Percentiles rank a stretch among this genome's conserved stretches.
phyloP scores from a whole-genome alignment of 1,284 basidiomycete genomes.

The Afroboletus lepidellus region DNA sequence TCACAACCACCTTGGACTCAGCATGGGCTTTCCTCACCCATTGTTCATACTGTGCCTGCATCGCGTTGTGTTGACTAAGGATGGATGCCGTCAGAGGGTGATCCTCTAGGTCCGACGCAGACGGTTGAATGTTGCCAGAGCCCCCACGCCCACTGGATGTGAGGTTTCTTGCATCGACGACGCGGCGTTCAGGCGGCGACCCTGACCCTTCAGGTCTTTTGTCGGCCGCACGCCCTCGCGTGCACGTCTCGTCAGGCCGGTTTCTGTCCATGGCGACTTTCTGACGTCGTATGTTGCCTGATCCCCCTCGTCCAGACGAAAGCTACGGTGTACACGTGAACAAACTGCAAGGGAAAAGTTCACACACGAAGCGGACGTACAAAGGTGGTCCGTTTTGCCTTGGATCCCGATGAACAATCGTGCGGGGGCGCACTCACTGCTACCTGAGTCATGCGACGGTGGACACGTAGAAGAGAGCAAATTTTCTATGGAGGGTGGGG shows the following conservation, averaged over 20 bases:
- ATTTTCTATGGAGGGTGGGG: background rate
- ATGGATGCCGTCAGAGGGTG: constrained; percentile 37
- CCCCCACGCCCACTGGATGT: constrained; percentile 74
- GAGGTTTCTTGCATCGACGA: constrained; percentile 31
- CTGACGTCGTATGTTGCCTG: constrained; percentile 59
- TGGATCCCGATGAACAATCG: constrained; percentile 23
- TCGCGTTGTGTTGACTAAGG: constrained; percentile 24
- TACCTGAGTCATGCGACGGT: constrained; percentile 13
- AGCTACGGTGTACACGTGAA: constrained; percentile 32
- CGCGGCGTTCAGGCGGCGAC: background rate
- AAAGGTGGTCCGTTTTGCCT: constrained; percentile 36
- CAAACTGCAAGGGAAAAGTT: background rate
- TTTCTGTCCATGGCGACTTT: constrained; percentile 37
- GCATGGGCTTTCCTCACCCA: constrained; percentile 43
- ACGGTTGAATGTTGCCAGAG: constrained; percentile 72
- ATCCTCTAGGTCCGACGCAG: constrained; percentile 50
- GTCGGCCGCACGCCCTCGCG: constrained; percentile 43
- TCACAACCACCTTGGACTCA: constrained; percentile 40
- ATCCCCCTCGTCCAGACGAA: constrained; percentile 65
- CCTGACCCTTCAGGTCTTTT: constrained; percentile 15
- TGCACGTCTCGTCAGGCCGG: constrained; percentile 35
- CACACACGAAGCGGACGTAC: constrained; percentile 30
- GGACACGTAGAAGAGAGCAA: background rate
- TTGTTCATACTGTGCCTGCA: constrained; percentile 38
- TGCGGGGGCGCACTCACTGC: background rate